Percentiles rank a stretch among this genome's conserved stretches.
Conservation (phyloP, 768 basidiomycete genomes). For the Cystofilobasidium macerans region DNA sequence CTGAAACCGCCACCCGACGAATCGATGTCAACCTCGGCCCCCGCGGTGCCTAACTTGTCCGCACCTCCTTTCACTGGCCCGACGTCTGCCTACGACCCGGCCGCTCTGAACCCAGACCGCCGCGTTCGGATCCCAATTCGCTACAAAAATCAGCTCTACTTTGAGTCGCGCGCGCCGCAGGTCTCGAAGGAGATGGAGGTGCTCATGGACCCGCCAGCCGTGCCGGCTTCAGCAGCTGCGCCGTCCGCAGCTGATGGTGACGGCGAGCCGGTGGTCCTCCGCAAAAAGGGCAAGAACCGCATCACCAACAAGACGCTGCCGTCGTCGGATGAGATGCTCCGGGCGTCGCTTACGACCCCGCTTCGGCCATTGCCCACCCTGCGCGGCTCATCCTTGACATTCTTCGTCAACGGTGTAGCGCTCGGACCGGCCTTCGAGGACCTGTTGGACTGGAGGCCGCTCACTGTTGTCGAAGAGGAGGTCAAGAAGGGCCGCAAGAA, state of each 20-base stretch:
- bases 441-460: slow-evolving; percentile 77
- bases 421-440: slow-evolving; percentile 76
- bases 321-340: slow-evolving; percentile 20
- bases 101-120: slow-evolving; percentile 39
- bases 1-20: not conserved
- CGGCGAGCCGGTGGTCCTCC: not conserved
- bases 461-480: slow-evolving; percentile 53
- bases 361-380: slow-evolving; percentile 58
- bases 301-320: slow-evolving; percentile 26
- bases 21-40: no score
- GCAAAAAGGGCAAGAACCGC: slow-evolving; percentile 42
- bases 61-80: slow-evolving; percentile 1
- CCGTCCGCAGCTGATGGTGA: slow-evolving; percentile 40
- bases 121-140: slow-evolving; percentile 88
- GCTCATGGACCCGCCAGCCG: slow-evolving; percentile 62
- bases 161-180: slow-evolving; percentile 82
- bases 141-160: slow-evolving; percentile 93
- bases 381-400: slow-evolving; percentile 61
- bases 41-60: no score
- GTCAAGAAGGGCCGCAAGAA: slow-evolving; percentile 53
- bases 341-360: slow-evolving; percentile 34
- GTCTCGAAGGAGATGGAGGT: slow-evolving; percentile 83
- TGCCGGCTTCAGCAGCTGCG: slow-evolving; percentile 48
- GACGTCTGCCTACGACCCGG: not conserved
- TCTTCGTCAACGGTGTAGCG: slow-evolving; percentile 83